Evolutionary conservation across 768 basidiomycete genomes (phyloP), one percentile per base, ranked within the genome.

Genomic region (Lentinula aciculospora): DNA sequence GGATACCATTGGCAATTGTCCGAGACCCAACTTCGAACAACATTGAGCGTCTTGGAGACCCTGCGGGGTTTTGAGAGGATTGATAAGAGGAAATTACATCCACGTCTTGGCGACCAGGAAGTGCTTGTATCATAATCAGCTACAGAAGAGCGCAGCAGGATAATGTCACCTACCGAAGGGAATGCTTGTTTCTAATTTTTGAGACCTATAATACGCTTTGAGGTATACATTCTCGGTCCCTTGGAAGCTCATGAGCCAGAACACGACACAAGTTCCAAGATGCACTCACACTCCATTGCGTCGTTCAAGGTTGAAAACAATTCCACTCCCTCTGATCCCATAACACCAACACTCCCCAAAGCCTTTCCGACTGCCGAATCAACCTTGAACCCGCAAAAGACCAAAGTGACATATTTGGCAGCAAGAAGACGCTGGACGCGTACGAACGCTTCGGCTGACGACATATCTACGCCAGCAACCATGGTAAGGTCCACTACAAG

Each of bases 171-270:
- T 62, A 80, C 84, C 64, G 57, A 85, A 79, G 61, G 71, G 77
- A 61, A 34, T 74, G 57, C 56, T 65, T 28, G 69, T 73, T 65
- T 89, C 84, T 21, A 78, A 68, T 64, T 86, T 86, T 65, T 83
- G 83, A 0, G 83, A 80, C 59, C 76, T 74, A 62, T 89, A 88
- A 89, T 88, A 91, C 7, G 89, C 86, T 54, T 81, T 82, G 60
- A 98, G 67, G 72, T 97, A 97, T 0, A 84, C 89, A 71, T 98
- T 98, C 73, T 98, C 94, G 0, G 92, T 95, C 94, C 94, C 90
- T 81, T n/a, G 12, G 25, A 53, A 29, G 55, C 56, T 51, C 44
- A 56, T 37, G 13, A 50, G 25, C n/a, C 8, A 21, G 23, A 40
- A 63, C 47, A 34, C 23, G 19, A 13, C 45, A 39, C 8, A 32